phyloP scores from a whole-genome alignment of 768 basidiomycete genomes.

The Rhizopogon sp. region DNA sequence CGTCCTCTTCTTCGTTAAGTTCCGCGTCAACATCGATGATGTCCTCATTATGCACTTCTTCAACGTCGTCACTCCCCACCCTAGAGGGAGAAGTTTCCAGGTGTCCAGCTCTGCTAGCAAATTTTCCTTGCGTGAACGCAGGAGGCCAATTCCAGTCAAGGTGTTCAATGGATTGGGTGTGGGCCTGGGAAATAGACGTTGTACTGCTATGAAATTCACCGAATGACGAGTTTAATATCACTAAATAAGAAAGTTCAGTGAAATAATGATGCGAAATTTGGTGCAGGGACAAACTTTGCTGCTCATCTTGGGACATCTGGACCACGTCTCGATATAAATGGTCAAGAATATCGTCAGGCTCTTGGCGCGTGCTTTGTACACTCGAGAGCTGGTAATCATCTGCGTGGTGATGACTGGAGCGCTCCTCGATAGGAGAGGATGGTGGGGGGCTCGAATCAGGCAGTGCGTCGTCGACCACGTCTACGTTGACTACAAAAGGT shows the following conservation, averaged over 20 bases:
- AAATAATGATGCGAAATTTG: background rate
- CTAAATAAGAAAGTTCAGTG: background rate
- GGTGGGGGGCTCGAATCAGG: constrained; percentile 6
- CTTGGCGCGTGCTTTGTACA: background rate
- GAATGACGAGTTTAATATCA: background rate
- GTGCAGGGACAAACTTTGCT: background rate
- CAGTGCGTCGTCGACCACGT: background rate
- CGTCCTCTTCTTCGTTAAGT: background rate
- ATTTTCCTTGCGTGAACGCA: constrained; percentile 22
- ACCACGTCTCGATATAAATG: constrained; percentile 4
- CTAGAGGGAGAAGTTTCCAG: constrained; percentile 6
- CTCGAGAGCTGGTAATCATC: background rate
- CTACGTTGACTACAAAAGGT: background rate
- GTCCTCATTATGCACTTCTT: constrained; percentile 15
- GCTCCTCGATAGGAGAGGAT: constrained; percentile 2
- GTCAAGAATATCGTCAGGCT: background rate
- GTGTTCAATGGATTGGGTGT: constrained; percentile 11
- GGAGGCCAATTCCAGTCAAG: constrained; percentile 33
- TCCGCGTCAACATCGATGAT: constrained; percentile 14
- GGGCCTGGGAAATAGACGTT: background rate
- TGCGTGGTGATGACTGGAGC: background rate
- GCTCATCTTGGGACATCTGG: background rate
- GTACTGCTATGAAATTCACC: background rate
- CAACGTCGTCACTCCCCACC: constrained; percentile 6
- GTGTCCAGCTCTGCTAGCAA: constrained; percentile 14